phyloP scores from a whole-genome alignment of 1,139 yeast genomes.

The Pichia terricola region DNA sequence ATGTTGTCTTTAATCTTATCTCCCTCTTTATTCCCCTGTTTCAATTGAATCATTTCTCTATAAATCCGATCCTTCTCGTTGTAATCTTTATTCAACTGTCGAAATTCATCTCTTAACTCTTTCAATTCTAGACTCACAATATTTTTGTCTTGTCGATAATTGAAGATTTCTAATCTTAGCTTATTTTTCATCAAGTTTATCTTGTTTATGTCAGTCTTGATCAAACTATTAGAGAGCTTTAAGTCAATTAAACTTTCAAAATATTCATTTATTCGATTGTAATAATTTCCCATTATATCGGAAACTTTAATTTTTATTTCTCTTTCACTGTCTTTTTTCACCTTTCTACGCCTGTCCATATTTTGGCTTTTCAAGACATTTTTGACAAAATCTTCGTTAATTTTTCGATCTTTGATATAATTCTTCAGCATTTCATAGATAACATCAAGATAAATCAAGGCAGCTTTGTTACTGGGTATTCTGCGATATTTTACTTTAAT shows the following conservation, averaged over 20 bases:
- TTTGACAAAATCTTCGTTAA: slow-evolving; percentile 9
- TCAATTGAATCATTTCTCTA: slow-evolving; percentile 11
- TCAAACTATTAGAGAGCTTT: slow-evolving; percentile 29
- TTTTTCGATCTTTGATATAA: slow-evolving; percentile 14
- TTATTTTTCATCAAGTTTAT: slow-evolving; percentile 35
- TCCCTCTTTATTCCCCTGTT: too few species aligned
- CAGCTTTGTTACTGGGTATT: slow-evolving; percentile 19
- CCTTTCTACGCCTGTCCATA: slow-evolving; percentile 1
- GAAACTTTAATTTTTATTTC: slow-evolving; percentile 1
- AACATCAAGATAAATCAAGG: slow-evolving; percentile 27
- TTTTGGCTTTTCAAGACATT: not conserved
- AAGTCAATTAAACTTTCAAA: slow-evolving; percentile 26
- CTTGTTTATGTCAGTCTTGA: slow-evolving; percentile 30
- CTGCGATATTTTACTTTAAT: slow-evolving; percentile 22
- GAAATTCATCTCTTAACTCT: slow-evolving; percentile 28
- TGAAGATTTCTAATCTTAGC: slow-evolving; percentile 32
- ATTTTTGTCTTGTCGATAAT: slow-evolving; percentile 31
- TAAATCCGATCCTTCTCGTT: slow-evolving; percentile 18
- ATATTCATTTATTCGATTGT: slow-evolving; percentile 17
- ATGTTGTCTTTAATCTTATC: too few species aligned
- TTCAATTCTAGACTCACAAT: slow-evolving; percentile 34
- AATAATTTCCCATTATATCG: slow-evolving; percentile 16
- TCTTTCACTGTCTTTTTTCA: not conserved
- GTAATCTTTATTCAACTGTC: slow-evolving; percentile 22
- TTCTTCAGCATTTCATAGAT: slow-evolving; percentile 25